Evolutionary conservation across 2,329 filamentous ascomycete genomes (phyloP).

Genomic region (Amauroascus verrucosus): DNA sequence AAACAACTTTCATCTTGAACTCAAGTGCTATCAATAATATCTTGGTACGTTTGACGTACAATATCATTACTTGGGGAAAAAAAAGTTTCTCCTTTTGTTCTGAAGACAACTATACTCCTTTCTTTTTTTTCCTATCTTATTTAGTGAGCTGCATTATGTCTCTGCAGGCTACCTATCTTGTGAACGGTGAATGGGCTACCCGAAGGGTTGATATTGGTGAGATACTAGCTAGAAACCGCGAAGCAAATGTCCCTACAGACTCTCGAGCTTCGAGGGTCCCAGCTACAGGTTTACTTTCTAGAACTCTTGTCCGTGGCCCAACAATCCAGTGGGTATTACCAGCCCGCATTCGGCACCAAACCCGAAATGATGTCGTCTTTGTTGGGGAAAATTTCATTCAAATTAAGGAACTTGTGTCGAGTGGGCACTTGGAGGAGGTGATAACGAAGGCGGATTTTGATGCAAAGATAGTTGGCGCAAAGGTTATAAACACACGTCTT

Average conservation of each 20-base stretch:
- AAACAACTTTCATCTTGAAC: not conserved
- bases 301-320: slow-evolving; percentile 67
- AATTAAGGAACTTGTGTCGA: slow-evolving; percentile 59
- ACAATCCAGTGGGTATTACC: slow-evolving; percentile 67
- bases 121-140: not conserved
- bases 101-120: too few species aligned
- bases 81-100: too few species aligned
- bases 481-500: slow-evolving; percentile 55
- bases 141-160: slow-evolving; percentile 13
- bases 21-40: not conserved
- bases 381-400: slow-evolving; percentile 74
- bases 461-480: slow-evolving; percentile 65
- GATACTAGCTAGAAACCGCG: slow-evolving; percentile 14
- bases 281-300: slow-evolving; percentile 62
- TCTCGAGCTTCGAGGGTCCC: slow-evolving; percentile 36
- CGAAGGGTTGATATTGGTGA: slow-evolving; percentile 17
- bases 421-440: slow-evolving; percentile 65
- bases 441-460: slow-evolving; percentile 69
- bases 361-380: slow-evolving; percentile 73
- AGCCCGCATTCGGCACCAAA: slow-evolving; percentile 59
- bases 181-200: slow-evolving; percentile 16
- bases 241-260: slow-evolving; percentile 21
- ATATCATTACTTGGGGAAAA: not conserved
- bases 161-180: slow-evolving; percentile 16
- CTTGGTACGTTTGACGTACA: not conserved